These are phyloP conservation scores for Leishmania gerbilli DNA, from an alignment of 208 protist species.

Conservation along the genomic window DNA sequence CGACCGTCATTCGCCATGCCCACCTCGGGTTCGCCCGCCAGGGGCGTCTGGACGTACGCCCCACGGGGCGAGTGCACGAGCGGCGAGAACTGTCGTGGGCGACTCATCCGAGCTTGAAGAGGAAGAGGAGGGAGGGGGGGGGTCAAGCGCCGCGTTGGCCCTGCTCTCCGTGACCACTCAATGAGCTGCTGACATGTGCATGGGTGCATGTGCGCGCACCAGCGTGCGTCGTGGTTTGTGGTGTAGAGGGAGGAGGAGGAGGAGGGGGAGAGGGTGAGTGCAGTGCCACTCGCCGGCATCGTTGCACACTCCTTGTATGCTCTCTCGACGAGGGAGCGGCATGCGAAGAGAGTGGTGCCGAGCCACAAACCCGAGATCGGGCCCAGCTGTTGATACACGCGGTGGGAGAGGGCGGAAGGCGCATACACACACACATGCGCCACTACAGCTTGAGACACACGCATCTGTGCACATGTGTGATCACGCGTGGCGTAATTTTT, in stretches of 20 bases:
- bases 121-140: background rate
- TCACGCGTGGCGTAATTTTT: background rate
- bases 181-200: background rate
- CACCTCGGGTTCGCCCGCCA: constrained; percentile 21
- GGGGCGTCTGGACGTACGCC: constrained; percentile 4
- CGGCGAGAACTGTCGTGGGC: constrained; percentile 9
- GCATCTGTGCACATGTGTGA: background rate
- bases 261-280: background rate
- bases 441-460: background rate
- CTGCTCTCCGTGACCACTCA: background rate
- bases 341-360: background rate
- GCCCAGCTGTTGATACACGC: background rate
- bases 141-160: background rate
- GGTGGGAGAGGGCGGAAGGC: background rate
- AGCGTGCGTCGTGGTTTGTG: background rate
- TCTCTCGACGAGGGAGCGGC: background rate
- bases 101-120: background rate
- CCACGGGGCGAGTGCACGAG: constrained; percentile 11
- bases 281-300: background rate
- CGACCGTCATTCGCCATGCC: constrained; percentile 24
- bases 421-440: background rate
- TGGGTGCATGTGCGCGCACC: background rate
- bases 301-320: background rate
- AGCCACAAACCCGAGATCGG: background rate
- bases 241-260: background rate